These are phyloP conservation scores for Kwoniella shandongensis DNA, from an alignment of 768 basidiomycete genomes.

Conservation along the genomic window DNA sequence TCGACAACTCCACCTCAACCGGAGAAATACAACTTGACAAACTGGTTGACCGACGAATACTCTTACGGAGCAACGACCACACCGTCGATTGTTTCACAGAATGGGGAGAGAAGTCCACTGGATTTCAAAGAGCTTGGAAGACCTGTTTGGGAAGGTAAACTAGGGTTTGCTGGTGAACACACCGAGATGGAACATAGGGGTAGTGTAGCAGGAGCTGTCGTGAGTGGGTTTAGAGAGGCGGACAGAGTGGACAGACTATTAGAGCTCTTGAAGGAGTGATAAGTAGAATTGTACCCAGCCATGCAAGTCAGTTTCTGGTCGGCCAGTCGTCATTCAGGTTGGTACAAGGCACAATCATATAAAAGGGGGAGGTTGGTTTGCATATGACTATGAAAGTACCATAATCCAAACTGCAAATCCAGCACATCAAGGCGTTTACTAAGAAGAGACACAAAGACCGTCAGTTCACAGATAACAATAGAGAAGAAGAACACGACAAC, in stretches of 20 bases:
- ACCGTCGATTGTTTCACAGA: constrained; percentile 36
- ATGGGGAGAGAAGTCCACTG: constrained; percentile 47
- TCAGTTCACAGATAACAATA: background rate
- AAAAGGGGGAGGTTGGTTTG: background rate
- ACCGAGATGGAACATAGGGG: constrained; percentile 56
- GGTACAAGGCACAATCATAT: too few species aligned
- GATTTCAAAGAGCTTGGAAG: constrained; percentile 53
- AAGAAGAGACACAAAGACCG: background rate
- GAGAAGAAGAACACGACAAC: background rate
- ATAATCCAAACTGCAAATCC: too few species aligned
- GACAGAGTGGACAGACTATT: constrained; percentile 47
- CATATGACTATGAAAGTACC: background rate
- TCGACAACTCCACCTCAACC: constrained; percentile 15
- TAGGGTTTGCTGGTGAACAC: constrained; percentile 57
- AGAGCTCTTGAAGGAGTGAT: constrained; percentile 15
- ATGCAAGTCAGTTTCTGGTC: too few species aligned
- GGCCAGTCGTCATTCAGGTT: too few species aligned
- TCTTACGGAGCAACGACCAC: constrained; percentile 54
- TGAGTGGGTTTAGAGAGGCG: constrained; percentile 55
- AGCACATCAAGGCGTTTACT: background rate
- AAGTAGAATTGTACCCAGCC: too few species aligned
- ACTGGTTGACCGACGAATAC: constrained; percentile 53
- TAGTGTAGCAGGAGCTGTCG: constrained; percentile 53
- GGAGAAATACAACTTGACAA: constrained; percentile 37
- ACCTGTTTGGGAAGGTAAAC: constrained; percentile 48